Evolutionary conservation across 257 asterid genomes (phyloP).

Genomic region (Fraxinus quadrangulata): DNA sequence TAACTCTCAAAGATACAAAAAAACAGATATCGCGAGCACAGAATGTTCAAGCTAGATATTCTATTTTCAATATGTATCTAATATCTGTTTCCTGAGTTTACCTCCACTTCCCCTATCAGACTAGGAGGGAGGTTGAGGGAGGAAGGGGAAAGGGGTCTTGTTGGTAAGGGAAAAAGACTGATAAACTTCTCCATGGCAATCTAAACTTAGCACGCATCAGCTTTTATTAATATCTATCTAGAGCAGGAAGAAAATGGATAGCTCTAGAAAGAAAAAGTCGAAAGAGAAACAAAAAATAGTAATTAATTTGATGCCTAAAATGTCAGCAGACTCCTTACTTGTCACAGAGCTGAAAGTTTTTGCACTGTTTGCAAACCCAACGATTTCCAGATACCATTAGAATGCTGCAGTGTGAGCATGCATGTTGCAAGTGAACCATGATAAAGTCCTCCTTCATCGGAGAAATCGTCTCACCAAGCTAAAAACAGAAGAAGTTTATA

Average conservation of each 20-base stretch:
- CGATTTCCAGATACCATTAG: constrained; percentile 85
- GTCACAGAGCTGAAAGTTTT: constrained; percentile 82
- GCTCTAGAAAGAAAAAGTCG: constrained; percentile 6
- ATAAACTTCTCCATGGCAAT: neutral
- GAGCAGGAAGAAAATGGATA: constrained; percentile 1
- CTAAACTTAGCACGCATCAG: neutral
- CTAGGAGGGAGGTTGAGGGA: neutral
- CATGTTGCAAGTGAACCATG: constrained; percentile 93
- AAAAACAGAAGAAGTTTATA: constrained; percentile 17
- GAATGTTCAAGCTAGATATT: neutral
- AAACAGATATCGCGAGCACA: neutral
- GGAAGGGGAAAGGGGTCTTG: neutral
- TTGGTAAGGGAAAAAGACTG: neutral
- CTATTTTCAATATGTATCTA: neutral
- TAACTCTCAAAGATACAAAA: neutral
- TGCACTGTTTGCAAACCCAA: constrained; percentile 92
- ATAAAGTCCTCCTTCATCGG: constrained; percentile 99
- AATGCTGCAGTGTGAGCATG: constrained; percentile 87
- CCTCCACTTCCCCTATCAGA: neutral
- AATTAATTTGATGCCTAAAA: constrained; percentile 13
- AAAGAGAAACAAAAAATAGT: neutral
- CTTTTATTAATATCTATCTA: neutral
- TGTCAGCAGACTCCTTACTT: constrained; percentile 47
- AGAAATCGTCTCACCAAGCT: constrained; percentile 95
- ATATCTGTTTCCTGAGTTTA: neutral